These are phyloP conservation scores for Selaginella moellendorffii DNA, from an alignment of 75 land plant species.

Conservation along the genomic window DNA sequence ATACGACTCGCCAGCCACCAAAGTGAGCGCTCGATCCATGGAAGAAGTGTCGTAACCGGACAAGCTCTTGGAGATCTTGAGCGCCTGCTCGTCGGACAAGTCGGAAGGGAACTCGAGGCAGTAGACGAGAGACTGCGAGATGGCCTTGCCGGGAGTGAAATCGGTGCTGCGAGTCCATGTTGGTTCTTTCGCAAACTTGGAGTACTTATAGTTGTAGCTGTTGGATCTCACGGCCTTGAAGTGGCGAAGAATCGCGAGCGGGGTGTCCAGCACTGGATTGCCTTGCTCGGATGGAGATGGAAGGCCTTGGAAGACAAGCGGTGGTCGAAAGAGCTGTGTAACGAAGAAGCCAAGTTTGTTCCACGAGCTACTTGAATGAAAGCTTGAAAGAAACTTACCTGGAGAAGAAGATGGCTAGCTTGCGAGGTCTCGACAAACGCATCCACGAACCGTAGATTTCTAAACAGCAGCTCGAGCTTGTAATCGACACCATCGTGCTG, in stretches of 20 bases:
- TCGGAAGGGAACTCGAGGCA: conserved; percentile 28
- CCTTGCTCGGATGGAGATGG: not conserved
- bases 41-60: conserved; percentile 7
- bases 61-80: conserved; percentile 7
- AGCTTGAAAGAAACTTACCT: conserved; percentile 4
- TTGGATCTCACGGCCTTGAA: not conserved
- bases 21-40: conserved; percentile 4
- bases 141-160: conserved; percentile 34
- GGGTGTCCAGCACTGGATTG: conserved; percentile 5
- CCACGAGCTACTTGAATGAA: too few relatives aligned
- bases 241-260: not conserved
- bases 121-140: conserved; percentile 46
- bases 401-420: too few relatives aligned
- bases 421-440: too few relatives aligned
- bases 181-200: conserved; percentile 20
- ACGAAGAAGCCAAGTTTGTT: not conserved
- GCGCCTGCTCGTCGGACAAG: not conserved
- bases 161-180: conserved; percentile 65
- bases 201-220: conserved; percentile 15
- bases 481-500: not conserved
- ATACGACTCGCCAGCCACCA: conserved; percentile 24
- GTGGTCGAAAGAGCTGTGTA: conserved; percentile 49
- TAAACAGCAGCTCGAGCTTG: not conserved
- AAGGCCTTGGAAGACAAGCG: conserved; percentile 33
- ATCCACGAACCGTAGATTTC: not conserved